Evolutionary conservation across 805 yeast species (phyloP), one percentile per base, ranked within the genome.

Genomic region (Yueomyces sinensis): DNA sequence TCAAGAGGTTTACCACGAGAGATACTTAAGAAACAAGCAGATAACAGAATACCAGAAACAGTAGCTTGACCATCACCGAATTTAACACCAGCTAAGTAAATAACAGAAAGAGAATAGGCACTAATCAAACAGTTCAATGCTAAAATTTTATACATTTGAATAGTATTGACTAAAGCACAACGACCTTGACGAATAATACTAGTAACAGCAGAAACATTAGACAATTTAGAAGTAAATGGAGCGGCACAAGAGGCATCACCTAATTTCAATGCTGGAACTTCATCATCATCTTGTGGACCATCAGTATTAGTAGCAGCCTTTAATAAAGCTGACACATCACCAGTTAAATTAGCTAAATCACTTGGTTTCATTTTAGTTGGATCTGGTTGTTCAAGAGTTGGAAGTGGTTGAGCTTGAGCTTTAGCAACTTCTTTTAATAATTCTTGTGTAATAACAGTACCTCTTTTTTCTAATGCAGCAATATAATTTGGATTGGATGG

Each of bases 231-330:
- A 15, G 98, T 91, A 59, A 91, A 84, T 32, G 98, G 98, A 24
- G 98, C 98, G 36, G 98, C 98, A 50, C 93, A 95, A 17, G 96
- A 87, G 13, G 98, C 98, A 62, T 91, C 98, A 49, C 98, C 98
- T 37, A 91, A 67, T 59, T 91, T 91, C 63, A 91, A 71, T 32
- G 80, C 74, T 38, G 98, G 98, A 0, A 93, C 94, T 46, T 89
- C 96, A 23, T 56, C 67, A 32, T 72, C 78, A 23, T 74, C 82
- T 29, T 41, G 49, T 25, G 44, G 53, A 30, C 41, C 50, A 25
- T 41, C 61, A 33, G 45, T 45, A 28, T 46, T 40, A 11, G 15
- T n/a, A 18, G 50, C 38, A 29, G 44, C 44, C 40, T 52, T 32
- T 23, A 55, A 42, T 49, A 56, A 42, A 14, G 53, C 41, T n/a